These are phyloP conservation scores for Aureobasidium melanogenum DNA, from an alignment of 2,329 filamentous ascomycete species.

Conservation along the genomic window DNA sequence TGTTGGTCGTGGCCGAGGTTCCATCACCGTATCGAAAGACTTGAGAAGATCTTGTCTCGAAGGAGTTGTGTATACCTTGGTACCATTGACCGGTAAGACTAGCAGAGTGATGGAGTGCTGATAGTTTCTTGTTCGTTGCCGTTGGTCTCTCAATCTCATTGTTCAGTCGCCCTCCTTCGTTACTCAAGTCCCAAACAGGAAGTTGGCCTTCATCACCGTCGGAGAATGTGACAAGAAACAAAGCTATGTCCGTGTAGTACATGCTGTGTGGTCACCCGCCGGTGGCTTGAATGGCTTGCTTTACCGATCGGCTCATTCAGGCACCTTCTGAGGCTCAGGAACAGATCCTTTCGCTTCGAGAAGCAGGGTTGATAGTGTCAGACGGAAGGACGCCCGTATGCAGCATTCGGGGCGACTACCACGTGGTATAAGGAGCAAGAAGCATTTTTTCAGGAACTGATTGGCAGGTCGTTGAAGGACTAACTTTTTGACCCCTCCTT, in stretches of 20 bases:
- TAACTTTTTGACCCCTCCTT: not conserved
- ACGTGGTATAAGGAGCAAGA: not conserved
- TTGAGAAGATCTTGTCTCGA: not conserved
- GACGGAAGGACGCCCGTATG: not conserved
- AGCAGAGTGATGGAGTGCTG: not conserved
- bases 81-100: not conserved
- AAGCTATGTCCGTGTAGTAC: not conserved
- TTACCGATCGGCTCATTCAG: not conserved
- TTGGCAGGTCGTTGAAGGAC: not conserved
- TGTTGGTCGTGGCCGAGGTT: not conserved
- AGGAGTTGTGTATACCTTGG: not conserved
- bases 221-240: not conserved
- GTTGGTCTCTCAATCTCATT: not conserved
- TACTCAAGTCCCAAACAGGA: not conserved
- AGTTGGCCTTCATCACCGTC: not conserved
- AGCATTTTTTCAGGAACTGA: not conserved
- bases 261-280: not conserved
- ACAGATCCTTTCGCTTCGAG: not conserved
- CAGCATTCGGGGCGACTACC: constrained; percentile 3
- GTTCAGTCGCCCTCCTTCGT: not conserved
- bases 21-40: not conserved
- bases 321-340: not conserved
- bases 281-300: not conserved
- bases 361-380: not conserved
- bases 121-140: not conserved